Evolutionary conservation across 2,329 filamentous ascomycete species (phyloP), one percentile per base, ranked within the genome.

Genomic region (Calonectria fujianensis): DNA sequence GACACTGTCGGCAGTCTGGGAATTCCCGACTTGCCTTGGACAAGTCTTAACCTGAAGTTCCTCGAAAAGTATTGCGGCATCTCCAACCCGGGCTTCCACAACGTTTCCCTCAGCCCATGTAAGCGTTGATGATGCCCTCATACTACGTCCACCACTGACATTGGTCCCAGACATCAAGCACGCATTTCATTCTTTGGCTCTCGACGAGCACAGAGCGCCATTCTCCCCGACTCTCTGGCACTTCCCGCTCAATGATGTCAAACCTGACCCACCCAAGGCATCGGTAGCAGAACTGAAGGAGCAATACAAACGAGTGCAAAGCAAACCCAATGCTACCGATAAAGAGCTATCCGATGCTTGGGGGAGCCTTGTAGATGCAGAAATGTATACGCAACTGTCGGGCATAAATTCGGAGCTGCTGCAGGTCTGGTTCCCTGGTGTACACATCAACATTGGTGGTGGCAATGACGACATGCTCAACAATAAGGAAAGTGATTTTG

Each of bases 101-200:
- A 63, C 35, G 24, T 63, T 13, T 63, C 57, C n/a, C 57, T 63
- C 14, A 63, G 57, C 14, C 57, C 57, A 63, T 63, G 57, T 63
- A 63, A 63, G 57, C 24, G 14, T 29, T 20, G 6, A 39, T 18
- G n/a, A 41, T 20, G 10, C 32, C 32, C 2, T n/a, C 8, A 7
- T 20, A 10, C 5, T 6, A 18, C 3, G 16, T 7, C 14, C 24
- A 13, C 8, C 16, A 10, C 24, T 63, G 11, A 63, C 24, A 11
- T 41, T 4, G 9, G 4, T 41, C 2, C 4, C 5, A 63, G 57
- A 63, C 35, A 63, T 63, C 14, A 63, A 45, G n/a, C 57, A 63
- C 29, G 57, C 57, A 41, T 63, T 41, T 20, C 57, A 63, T 3
- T 35, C 57, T 11, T 29, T 63, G 35, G 57, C 57, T 13, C 57